These are phyloP conservation scores for Plasmodium yoelii DNA, from an alignment of 169 alveolate genomes.

Conservation along the genomic window DNA sequence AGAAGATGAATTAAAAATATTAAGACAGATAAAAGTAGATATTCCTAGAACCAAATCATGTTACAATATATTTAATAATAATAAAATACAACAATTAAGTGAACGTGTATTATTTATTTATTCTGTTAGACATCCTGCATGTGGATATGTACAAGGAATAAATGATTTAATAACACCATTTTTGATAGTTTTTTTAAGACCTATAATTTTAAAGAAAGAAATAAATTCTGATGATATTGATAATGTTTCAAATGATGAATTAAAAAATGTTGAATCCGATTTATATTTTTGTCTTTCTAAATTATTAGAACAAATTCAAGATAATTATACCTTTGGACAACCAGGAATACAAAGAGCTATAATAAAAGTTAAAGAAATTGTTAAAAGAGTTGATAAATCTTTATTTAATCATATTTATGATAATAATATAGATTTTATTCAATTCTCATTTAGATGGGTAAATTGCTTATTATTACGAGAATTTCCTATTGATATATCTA, in stretches of 20 bases:
- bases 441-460: slow-evolving; percentile 94
- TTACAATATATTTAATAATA: slow-evolving; percentile 84
- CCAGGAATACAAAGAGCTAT: slow-evolving; percentile 95
- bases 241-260: slow-evolving; percentile 77
- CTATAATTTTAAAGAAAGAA: slow-evolving; percentile 73
- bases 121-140: slow-evolving; percentile 95
- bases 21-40: slow-evolving; percentile 91
- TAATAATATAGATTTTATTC: slow-evolving; percentile 89
- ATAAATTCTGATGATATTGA: slow-evolving; percentile 80
- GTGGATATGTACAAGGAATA: slow-evolving; percentile 96
- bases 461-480: slow-evolving; percentile 89
- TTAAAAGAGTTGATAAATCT: slow-evolving; percentile 91
- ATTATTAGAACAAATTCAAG: slow-evolving; percentile 92
- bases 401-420: slow-evolving; percentile 88
- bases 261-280: slow-evolving; percentile 92
- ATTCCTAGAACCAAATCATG: slow-evolving; percentile 92
- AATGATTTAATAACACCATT: slow-evolving; percentile 91
- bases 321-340: slow-evolving; percentile 93
- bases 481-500: slow-evolving; percentile 82
- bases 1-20: slow-evolving; percentile 66
- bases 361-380: slow-evolving; percentile 90
- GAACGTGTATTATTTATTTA: slow-evolving; percentile 93
- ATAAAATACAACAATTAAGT: slow-evolving; percentile 88
- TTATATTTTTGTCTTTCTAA: slow-evolving; percentile 93
- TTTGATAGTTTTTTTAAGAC: slow-evolving; percentile 82